Conservation (phyloP, 1,284 basidiomycete species). For the Ceraceosorus guamensis region DNA sequence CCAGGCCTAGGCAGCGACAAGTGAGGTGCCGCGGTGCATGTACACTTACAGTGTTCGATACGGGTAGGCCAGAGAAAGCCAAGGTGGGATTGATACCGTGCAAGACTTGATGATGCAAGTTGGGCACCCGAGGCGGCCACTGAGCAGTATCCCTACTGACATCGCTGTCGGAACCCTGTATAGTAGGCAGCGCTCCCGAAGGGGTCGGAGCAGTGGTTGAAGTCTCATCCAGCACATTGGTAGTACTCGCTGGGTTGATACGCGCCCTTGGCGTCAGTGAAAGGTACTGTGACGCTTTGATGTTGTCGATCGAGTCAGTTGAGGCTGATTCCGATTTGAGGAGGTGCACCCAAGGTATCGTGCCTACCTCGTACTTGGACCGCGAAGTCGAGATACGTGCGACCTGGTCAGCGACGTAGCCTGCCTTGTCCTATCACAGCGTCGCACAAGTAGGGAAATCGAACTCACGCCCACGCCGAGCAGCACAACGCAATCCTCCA, state of each 20-base stretch:
- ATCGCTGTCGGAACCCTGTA: conserved; percentile 1
- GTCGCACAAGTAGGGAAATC: background rate
- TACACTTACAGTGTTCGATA: conserved; percentile 11
- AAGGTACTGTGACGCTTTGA: background rate
- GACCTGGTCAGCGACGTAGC: conserved; percentile 26
- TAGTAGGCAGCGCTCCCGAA: background rate
- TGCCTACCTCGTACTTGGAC: conserved; percentile 19
- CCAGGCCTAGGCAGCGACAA: conserved; percentile 19
- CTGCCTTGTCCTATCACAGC: background rate
- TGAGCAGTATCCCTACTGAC: too few relatives aligned
- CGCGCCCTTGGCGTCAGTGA: background rate
- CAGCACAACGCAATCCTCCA: conserved; percentile 6
- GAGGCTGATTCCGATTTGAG: conserved; percentile 14
- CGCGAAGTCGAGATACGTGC: conserved; percentile 23
- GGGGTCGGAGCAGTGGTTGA: background rate
- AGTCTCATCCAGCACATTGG: too few relatives aligned
- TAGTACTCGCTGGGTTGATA: background rate
- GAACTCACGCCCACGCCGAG: background rate
- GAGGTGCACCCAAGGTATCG: conserved; percentile 25
- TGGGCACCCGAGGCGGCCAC: conserved; percentile 14
- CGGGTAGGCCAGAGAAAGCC: conserved; percentile 23
- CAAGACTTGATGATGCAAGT: conserved; percentile 21
- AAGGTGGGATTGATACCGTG: conserved; percentile 15
- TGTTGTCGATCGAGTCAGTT: background rate
- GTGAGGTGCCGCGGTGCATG: conserved; percentile 26